Evolutionary conservation across 2,329 filamentous ascomycete species (phyloP), one percentile per base, ranked within the genome.

Genomic region (Colletotrichum falcatum): DNA sequence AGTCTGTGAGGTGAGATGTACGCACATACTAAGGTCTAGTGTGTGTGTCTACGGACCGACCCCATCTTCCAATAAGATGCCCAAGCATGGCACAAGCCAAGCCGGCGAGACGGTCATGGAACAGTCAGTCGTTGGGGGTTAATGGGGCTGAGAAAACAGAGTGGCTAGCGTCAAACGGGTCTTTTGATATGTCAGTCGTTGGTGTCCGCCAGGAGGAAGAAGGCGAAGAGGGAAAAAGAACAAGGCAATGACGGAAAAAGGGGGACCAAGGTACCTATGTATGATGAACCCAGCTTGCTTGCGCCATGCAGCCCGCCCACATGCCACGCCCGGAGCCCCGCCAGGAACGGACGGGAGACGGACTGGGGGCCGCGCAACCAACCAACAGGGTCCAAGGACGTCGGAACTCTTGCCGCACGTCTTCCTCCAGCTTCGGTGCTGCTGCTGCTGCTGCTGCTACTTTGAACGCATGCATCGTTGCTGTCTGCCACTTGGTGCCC

Each of bases 281-380:
- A 6, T 3, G 4, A 49, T 51, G 61, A 55, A 35, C 35, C 28
- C 46, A 64, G 33, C 42, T 39, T 39, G 66, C 51, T 70, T 63
- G 63, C 67, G 67, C 67, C 67, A 66, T 66, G 67, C 35, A 70
- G 63, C 67, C 66, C 66, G 66, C 63, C 63, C 66, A 70, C 56
- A 66, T 20, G 55, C 56, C 66, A 61, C 63, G 56, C 66, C 66
- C 63, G 56, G 56, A 66, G 58, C 49, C 56, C 63, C 67, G 56
- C 63, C 39, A 35, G 66, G 44, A 56, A 42, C 44, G 42, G 56
- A 42, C 44, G 42, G 56, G 55, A 53, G 46, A 49, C 66, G 37
- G 55, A 49, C 55, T 54, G 26, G 66, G 56, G 67, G 63, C 63
- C 63, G 44, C 67, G 67, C 67, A 70, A 66, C 63, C 67, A 70